These are phyloP conservation scores for Ensete ventricosum DNA, from an alignment of 176 grass and related monocot genomes.

Conservation along the genomic window DNA sequence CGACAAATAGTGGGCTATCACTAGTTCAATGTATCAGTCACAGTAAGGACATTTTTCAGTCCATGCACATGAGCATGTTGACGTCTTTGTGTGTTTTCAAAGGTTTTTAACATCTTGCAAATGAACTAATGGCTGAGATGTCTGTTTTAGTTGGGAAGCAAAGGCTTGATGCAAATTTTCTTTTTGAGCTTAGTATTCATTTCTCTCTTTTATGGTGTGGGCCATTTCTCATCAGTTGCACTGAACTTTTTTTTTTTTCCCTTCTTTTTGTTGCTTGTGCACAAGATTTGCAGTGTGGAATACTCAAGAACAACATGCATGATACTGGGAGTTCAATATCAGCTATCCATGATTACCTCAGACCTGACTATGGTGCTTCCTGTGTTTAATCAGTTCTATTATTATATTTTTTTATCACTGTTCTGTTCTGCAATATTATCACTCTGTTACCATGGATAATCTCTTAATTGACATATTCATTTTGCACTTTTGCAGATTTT, in stretches of 20 bases:
- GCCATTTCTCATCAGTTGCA: constrained; percentile 12
- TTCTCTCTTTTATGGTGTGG: constrained; percentile 4
- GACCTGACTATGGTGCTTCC: constrained; percentile 10
- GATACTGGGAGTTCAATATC: constrained; percentile 25
- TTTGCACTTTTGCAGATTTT: constrained; percentile 53
- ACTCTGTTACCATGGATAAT: not conserved
- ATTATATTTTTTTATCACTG: not conserved
- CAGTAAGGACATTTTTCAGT: not conserved
- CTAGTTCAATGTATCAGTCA: not conserved
- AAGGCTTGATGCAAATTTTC: not conserved
- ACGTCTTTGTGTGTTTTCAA: not conserved
- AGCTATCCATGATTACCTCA: constrained; percentile 6
- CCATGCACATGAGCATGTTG: not conserved
- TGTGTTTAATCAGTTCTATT: not conserved
- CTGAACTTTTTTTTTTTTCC: constrained; percentile 3
- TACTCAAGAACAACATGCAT: constrained; percentile 71
- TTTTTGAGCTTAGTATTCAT: not conserved
- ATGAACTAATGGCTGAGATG: not conserved
- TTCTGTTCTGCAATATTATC: not conserved
- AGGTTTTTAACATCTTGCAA: not conserved
- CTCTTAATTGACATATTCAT: not conserved
- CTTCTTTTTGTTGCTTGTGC: constrained; percentile 22
- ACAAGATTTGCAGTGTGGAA: constrained; percentile 72
- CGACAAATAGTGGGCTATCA: not conserved
- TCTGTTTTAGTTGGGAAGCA: not conserved